Conservation (phyloP, 1,139 yeast genomes). For the Hyphopichia khmerensis region DNA sequence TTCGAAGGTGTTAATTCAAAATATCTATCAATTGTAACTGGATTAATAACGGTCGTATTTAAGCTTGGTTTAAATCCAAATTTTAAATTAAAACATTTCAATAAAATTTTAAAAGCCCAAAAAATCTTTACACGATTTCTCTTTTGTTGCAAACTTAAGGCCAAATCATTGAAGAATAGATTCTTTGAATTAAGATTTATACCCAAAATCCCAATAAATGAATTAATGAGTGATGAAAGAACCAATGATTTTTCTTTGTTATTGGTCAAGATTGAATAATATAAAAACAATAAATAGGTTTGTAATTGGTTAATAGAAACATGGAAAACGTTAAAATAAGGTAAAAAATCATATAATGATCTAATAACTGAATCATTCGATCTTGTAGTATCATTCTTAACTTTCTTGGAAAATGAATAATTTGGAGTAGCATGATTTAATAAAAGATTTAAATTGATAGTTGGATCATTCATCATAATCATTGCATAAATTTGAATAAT, state of each 20-base stretch:
- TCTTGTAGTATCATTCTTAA: slow-evolving; percentile 13
- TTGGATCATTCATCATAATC: slow-evolving; percentile 48
- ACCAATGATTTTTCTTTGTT: slow-evolving; percentile 48
- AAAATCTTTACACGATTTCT: slow-evolving; percentile 57
- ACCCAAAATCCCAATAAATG: slow-evolving; percentile 49
- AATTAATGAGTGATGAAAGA: slow-evolving; percentile 41
- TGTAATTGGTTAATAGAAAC: slow-evolving; percentile 42
- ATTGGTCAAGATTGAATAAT: slow-evolving; percentile 45
- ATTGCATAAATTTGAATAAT: slow-evolving; percentile 48
- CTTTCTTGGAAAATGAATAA: slow-evolving; percentile 21
- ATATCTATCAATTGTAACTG: slow-evolving; percentile 49
- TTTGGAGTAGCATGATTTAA: slow-evolving; percentile 41
- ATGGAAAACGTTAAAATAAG: slow-evolving; percentile 47
- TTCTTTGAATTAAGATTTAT: slow-evolving; percentile 47
- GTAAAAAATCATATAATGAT: slow-evolving; percentile 46
- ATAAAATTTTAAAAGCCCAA: slow-evolving; percentile 58
- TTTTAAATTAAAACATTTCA: slow-evolving; percentile 50
- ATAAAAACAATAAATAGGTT: slow-evolving; percentile 42
- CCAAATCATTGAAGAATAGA: slow-evolving; percentile 46
- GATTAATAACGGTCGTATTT: slow-evolving; percentile 49
- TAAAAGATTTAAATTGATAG: slow-evolving; percentile 40
- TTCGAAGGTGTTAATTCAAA: slow-evolving; percentile 50
- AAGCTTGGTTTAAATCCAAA: slow-evolving; percentile 51
- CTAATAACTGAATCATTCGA: slow-evolving; percentile 22
- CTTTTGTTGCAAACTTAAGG: slow-evolving; percentile 35